phyloP scores from a whole-genome alignment of 2,329 filamentous ascomycete genomes.

The Ophiostoma ulmi region DNA sequence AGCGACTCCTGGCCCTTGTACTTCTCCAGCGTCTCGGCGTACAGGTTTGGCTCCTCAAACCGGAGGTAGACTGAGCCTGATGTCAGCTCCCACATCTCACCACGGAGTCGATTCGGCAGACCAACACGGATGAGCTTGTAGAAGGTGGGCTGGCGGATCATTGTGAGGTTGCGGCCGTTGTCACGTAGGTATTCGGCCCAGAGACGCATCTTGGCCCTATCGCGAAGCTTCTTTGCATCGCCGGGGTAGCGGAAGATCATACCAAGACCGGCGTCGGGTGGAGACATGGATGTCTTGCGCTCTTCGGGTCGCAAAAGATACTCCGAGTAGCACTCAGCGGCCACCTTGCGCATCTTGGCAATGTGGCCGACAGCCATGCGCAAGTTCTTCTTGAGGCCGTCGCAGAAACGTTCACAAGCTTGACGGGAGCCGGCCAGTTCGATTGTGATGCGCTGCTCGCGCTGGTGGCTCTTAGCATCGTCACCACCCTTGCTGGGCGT shows the following conservation, averaged over 20 bases:
- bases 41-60: constrained; percentile 78
- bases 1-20: constrained; percentile 82
- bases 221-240: constrained; percentile 86
- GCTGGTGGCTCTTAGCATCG: constrained; percentile 30
- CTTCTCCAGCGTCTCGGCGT: constrained; percentile 76
- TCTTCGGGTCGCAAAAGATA: constrained; percentile 64
- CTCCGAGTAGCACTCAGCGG: constrained; percentile 85
- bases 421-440: constrained; percentile 84
- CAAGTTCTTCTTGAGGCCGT: constrained; percentile 85
- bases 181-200: constrained; percentile 97
- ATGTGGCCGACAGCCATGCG: constrained; percentile 84
- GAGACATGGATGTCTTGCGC: constrained; percentile 56
- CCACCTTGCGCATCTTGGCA: constrained; percentile 73
- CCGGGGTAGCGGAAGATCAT: constrained; percentile 92
- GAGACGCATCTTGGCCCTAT: constrained; percentile 92
- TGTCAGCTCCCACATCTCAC: constrained; percentile 93
- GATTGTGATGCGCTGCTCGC: constrained; percentile 82
- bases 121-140: constrained; percentile 96
- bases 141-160: constrained; percentile 93
- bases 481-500: constrained; percentile 35
- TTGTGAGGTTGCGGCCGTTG: constrained; percentile 85
- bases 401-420: constrained; percentile 91
- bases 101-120: constrained; percentile 83
- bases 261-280: constrained; percentile 89
- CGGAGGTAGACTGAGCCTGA: constrained; percentile 87